phyloP scores from a whole-genome alignment of 2,329 filamentous ascomycete species.

The Rutstroemia sp. region DNA sequence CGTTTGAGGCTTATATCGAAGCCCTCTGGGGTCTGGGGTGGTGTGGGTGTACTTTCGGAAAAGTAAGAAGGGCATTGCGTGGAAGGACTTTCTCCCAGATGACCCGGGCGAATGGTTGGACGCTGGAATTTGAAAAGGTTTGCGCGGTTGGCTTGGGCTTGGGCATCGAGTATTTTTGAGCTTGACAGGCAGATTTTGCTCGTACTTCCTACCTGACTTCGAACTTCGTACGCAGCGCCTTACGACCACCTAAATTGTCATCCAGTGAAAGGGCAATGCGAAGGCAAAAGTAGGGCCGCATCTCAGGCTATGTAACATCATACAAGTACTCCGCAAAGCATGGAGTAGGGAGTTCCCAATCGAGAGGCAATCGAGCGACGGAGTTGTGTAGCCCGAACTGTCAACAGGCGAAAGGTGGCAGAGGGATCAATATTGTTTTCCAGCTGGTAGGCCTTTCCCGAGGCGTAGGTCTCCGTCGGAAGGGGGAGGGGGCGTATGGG shows the following conservation, averaged over 20 bases:
- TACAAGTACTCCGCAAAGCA: neutral
- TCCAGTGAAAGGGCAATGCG: neutral
- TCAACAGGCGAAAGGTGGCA: neutral
- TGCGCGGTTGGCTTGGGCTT: neutral
- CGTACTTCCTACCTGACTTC: neutral
- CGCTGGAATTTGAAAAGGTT: neutral
- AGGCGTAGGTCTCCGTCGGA: too few relatives aligned
- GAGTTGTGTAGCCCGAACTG: neutral
- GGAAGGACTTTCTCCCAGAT: neutral
- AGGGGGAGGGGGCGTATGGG: too few relatives aligned
- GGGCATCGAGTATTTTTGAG: neutral
- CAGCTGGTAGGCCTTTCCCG: too few relatives aligned
- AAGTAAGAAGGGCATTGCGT: too few relatives aligned
- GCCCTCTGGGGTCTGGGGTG: neutral
- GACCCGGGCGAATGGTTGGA: neutral
- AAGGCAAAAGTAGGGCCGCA: neutral
- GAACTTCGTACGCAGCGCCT: too few relatives aligned
- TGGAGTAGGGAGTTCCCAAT: neutral
- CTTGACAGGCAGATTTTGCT: neutral
- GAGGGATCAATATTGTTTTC: neutral
- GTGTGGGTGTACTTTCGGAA: too few relatives aligned
- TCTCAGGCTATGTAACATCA: conserved; percentile 1
- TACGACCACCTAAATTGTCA: neutral
- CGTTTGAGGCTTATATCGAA: conserved; percentile 11
- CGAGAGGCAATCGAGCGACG: neutral